Evolutionary conservation across 768 basidiomycete genomes (phyloP).

Genomic region (Termitomyces sp.): DNA sequence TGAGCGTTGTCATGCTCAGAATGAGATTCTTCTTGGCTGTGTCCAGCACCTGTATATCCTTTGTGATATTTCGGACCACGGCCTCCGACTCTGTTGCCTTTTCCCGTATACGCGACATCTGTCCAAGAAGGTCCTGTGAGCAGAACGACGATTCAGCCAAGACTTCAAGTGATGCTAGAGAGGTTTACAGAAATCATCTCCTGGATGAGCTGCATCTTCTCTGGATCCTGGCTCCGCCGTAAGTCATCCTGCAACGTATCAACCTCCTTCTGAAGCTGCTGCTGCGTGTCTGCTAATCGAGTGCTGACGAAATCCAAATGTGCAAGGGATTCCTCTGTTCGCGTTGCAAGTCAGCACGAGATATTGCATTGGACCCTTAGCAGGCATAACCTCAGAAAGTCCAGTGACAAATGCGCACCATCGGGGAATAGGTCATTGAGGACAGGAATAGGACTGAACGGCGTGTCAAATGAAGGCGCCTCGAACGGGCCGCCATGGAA

Average conservation of each 20-base stretch:
- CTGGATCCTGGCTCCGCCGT: constrained; percentile 76
- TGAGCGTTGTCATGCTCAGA: constrained; percentile 82
- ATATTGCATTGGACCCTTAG: background rate
- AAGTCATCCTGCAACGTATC: constrained; percentile 61
- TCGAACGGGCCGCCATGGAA: constrained; percentile 49
- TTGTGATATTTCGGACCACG: constrained; percentile 91
- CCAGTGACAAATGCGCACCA: constrained; percentile 37
- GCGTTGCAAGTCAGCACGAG: constrained; percentile 10
- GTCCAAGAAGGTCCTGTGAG: constrained; percentile 80
- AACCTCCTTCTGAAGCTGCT: constrained; percentile 68
- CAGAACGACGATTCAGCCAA: background rate
- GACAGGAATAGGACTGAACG: constrained; percentile 51
- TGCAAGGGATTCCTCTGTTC: constrained; percentile 67
- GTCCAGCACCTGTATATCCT: constrained; percentile 93
- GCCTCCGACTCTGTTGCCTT: constrained; percentile 97
- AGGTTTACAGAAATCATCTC: constrained; percentile 86
- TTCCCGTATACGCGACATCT: constrained; percentile 94
- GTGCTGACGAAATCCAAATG: constrained; percentile 69
- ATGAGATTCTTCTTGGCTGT: constrained; percentile 91
- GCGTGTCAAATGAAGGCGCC: constrained; percentile 36
- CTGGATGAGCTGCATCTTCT: constrained; percentile 85
- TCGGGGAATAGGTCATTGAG: constrained; percentile 75
- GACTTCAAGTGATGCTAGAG: background rate
- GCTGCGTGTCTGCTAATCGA: constrained; percentile 62
- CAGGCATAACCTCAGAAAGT: constrained; percentile 6